Base-by-base conservation (phyloP, 2,329 filamentous ascomycete species). In the Tolypocladium sp. region DNA sequence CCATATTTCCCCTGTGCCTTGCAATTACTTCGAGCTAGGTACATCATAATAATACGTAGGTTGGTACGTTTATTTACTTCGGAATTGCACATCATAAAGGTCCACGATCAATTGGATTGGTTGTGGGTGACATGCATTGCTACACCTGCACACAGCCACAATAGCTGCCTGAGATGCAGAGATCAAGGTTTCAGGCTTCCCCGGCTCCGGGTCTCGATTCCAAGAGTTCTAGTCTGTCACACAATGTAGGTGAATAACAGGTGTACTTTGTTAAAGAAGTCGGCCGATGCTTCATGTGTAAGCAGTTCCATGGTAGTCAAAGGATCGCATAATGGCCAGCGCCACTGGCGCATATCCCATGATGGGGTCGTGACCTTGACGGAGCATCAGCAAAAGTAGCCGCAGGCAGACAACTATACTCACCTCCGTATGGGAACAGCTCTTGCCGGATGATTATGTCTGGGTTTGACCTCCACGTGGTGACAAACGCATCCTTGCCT, bases 281-380 rank as follows among this genome's bases (percentile, higher is more conserved):
- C 42, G 42, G 17, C 33, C 5, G 20, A 41, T 30, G n/a, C 17
- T 52, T 56, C 33, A 51, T 15, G 38, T 38, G 44, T 59, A 58
- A 20, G 66, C 63, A 22, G 70, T 73, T 27, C 71, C 71, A 10
- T 70, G 59, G 55, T 70, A 65, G 57, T 82, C 82, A 70, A 91
- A 91, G 1, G 83, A 83, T 60, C 86, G 80, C 76, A 87, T 79
- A 0, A 90, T 79, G 2, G 87, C 87, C 44, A 89, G 72, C 10
- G 81, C 71, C 20, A 91, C 82, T 4, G 85, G 80, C 1, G 85
- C 80, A 67, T 83, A 88, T 8, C 82, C 82, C 70, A 90, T 81
- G 44, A 92, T 79, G 56, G 82, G 76, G 68, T 91, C 91, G 69
- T 92, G 89, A 7, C 85, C 87, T 89, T 58, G 1, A 49, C 22